phyloP scores from a whole-genome alignment of 139 green algal species.

The Yamagishiella unicocca region DNA sequence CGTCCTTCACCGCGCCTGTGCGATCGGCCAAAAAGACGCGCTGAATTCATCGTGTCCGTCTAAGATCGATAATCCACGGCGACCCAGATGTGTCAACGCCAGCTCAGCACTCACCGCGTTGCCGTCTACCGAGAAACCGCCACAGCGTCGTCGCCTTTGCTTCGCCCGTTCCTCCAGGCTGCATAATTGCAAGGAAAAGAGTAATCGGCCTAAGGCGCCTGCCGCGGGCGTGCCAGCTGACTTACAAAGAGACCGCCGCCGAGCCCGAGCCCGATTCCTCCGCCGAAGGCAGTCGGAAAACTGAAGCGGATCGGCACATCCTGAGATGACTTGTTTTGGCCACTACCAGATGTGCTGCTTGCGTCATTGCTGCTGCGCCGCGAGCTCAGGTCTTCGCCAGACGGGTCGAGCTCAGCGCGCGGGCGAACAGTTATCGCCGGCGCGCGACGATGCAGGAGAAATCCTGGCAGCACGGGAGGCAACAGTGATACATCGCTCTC shows the following conservation, averaged over 20 bases:
- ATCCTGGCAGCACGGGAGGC: slow-evolving; percentile 16
- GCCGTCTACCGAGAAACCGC: slow-evolving; percentile 30
- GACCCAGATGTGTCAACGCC: slow-evolving; percentile 18
- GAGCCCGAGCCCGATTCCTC: slow-evolving; percentile 25
- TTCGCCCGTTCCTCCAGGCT: slow-evolving; percentile 34
- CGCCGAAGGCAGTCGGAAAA: neutral
- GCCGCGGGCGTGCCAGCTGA: no score
- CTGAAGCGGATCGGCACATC: slow-evolving; percentile 22
- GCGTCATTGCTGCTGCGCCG: slow-evolving; percentile 15
- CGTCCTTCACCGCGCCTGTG: slow-evolving; percentile 10
- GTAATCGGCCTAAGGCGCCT: neutral
- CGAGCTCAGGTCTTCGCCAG: neutral
- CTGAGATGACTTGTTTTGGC: neutral
- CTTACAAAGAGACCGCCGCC: slow-evolving; percentile 49
- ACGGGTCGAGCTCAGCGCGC: slow-evolving; percentile 30
- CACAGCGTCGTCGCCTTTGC: slow-evolving; percentile 49
- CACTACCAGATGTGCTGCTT: neutral
- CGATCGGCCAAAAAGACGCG: no score
- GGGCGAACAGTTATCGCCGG: neutral
- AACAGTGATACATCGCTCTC: slow-evolving; percentile 24
- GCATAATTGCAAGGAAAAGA: neutral
- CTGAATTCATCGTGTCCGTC: no score
- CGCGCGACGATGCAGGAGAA: neutral
- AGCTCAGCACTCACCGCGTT: slow-evolving; percentile 43
- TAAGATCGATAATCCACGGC: no score